A percentile compares a stretch with the other conserved stretches of the same genome.
Evolutionary conservation across 2,329 filamentous ascomycete genomes (phyloP).

Genomic region (Botrytis cinerea): DNA sequence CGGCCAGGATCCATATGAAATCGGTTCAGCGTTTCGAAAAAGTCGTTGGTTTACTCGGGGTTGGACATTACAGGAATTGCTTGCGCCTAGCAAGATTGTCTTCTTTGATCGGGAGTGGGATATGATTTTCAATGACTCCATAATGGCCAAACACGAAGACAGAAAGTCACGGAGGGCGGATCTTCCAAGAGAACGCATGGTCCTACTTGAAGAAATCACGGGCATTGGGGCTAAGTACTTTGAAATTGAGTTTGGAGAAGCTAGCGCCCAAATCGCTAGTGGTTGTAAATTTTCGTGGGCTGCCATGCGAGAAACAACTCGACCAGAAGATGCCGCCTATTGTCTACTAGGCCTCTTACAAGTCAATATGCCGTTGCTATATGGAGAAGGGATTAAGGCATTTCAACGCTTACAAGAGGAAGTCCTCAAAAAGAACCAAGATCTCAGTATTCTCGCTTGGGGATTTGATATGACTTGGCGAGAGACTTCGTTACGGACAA

Average conservation of each 20-base stretch:
- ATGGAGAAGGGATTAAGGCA: constrained; percentile 1
- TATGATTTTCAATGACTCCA: not conserved
- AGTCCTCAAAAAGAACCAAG: constrained; percentile 7
- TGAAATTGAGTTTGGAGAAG: not conserved
- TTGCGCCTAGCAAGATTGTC: constrained; percentile 7
- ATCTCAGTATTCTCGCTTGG: constrained; percentile 21
- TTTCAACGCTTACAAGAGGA: constrained; percentile 15
- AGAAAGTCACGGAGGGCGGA: not conserved
- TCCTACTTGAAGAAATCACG: not conserved
- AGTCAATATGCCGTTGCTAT: constrained; percentile 3
- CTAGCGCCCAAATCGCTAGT: not conserved
- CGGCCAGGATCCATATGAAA: not conserved
- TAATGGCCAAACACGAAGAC: not conserved
- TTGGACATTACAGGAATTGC: constrained; percentile 20
- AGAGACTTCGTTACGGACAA: not conserved
- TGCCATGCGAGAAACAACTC: constrained; percentile 9
- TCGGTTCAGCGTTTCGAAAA: not conserved
- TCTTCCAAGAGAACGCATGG: not conserved
- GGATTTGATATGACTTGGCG: constrained; percentile 1
- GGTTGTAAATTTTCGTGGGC: constrained; percentile 1
- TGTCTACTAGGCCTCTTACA: constrained; percentile 17
- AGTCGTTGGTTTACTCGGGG: constrained; percentile 25
- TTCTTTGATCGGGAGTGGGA: constrained; percentile 10
- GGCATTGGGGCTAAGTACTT: not conserved
- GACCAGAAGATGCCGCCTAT: constrained; percentile 20